A percentile compares a stretch with the other conserved stretches of the same genome.
These are phyloP conservation scores for Fraxinus excelsior DNA, from an alignment of 257 asterid species.

Conservation along the genomic window DNA sequence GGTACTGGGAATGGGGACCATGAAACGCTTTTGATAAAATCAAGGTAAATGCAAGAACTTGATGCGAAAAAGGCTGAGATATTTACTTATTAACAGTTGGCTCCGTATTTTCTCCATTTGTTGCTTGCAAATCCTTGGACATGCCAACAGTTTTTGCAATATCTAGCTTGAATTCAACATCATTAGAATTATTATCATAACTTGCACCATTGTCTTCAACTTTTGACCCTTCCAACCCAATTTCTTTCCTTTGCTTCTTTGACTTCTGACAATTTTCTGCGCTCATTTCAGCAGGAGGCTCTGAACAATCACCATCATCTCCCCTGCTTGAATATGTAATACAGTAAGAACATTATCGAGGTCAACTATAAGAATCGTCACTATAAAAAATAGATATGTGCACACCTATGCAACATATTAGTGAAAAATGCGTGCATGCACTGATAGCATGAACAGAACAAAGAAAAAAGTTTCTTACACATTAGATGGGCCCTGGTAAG, in stretches of 20 bases:
- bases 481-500: constrained; percentile 14
- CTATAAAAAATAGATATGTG: constrained; percentile 1
- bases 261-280: constrained; percentile 36
- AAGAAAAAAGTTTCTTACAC: constrained; percentile 40
- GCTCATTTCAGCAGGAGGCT: constrained; percentile 32
- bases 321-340: constrained; percentile 40
- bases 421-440: constrained; percentile 21
- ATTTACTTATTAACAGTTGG: constrained; percentile 53
- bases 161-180: constrained; percentile 38
- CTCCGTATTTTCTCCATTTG: constrained; percentile 36
- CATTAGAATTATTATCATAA: constrained; percentile 22
- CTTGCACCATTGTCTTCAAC: constrained; percentile 25
- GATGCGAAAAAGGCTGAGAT: not conserved
- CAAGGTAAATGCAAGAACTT: not conserved
- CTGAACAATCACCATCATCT: constrained; percentile 21
- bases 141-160: constrained; percentile 26
- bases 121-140: constrained; percentile 33
- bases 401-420: not conserved
- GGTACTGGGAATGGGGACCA: constrained; percentile 2
- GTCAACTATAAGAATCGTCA: not conserved
- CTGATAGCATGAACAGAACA: constrained; percentile 19
- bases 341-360: constrained; percentile 18
- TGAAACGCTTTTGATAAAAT: constrained; percentile 9
- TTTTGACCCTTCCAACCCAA: constrained; percentile 32
- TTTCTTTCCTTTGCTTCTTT: constrained; percentile 58